phyloP scores from a whole-genome alignment of 2,329 filamentous ascomycete species.

The Paracoccidioides brasiliensis region DNA sequence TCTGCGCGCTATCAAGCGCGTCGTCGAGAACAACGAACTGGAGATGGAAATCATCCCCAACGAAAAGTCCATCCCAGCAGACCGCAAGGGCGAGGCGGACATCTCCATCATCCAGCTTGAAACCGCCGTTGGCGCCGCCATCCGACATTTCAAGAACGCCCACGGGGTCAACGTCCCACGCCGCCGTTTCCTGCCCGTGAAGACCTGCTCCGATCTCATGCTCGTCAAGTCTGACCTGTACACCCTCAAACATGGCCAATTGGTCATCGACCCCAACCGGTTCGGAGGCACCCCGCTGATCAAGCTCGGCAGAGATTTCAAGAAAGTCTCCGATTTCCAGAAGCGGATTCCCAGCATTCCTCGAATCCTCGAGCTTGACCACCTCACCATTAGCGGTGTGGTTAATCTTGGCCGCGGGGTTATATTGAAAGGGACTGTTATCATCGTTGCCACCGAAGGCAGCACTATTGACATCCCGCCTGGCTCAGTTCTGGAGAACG shows the following conservation, averaged over 20 bases:
- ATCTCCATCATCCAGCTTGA: conserved; percentile 96
- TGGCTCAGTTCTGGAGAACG: conserved; percentile 94
- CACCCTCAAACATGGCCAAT: conserved; percentile 95
- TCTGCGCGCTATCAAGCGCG: conserved; percentile 91
- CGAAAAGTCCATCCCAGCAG: conserved; percentile 93
- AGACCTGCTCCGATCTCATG: conserved; percentile 99
- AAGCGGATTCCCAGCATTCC: conserved; percentile 39
- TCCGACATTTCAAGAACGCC: conserved; percentile 96
- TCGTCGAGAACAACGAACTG: conserved; percentile 95
- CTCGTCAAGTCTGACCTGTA: conserved; percentile 99
- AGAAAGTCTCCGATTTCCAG: conserved; percentile 82
- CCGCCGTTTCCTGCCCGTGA: conserved; percentile 96
- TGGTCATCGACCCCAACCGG: conserved; percentile 90
- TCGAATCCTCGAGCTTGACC: conserved; percentile 42
- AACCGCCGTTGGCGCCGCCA: conserved; percentile 95
- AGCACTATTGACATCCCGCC: conserved; percentile 96
- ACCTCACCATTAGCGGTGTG: conserved; percentile 92
- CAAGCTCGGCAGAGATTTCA: conserved; percentile 98
- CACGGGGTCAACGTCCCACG: conserved; percentile 98
- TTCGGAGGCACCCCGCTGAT: conserved; percentile 95
- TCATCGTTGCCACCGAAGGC: conserved; percentile 95
- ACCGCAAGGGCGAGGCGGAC: conserved; percentile 99
- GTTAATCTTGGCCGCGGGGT: conserved; percentile 95
- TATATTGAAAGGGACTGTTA: conserved; percentile 91
- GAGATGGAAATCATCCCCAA: conserved; percentile 99